Percentiles rank a stretch among this genome's conserved stretches.
These are phyloP conservation scores for Diaporthe sp. DNA, from an alignment of 2,329 filamentous ascomycete genomes.

Conservation along the genomic window DNA sequence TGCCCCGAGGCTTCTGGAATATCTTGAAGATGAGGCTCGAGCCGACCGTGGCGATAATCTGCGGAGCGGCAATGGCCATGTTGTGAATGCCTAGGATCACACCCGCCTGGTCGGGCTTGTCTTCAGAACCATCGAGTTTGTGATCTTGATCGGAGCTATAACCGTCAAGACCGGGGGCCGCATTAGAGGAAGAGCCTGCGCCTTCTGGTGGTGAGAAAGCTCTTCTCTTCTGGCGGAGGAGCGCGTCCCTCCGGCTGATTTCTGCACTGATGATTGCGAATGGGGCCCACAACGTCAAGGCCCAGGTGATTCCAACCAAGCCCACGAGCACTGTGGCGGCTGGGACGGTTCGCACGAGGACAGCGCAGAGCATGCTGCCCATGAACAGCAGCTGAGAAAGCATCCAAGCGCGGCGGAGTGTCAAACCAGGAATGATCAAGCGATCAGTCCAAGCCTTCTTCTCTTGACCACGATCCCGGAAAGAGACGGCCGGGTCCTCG, in stretches of 20 bases:
- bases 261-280: slow-evolving; percentile 96
- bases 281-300: slow-evolving; percentile 92
- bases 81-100: slow-evolving; percentile 97
- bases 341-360: slow-evolving; percentile 79
- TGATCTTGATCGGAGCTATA: slow-evolving; percentile 47
- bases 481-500: slow-evolving; percentile 46
- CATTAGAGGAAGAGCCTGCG: slow-evolving; percentile 34
- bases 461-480: slow-evolving; percentile 50
- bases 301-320: slow-evolving; percentile 91
- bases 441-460: slow-evolving; percentile 64
- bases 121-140: slow-evolving; percentile 53
- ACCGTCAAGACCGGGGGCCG: slow-evolving; percentile 39
- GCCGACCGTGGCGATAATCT: slow-evolving; percentile 89
- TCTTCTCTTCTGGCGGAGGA: slow-evolving; percentile 54
- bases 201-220: slow-evolving; percentile 37
- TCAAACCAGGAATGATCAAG: slow-evolving; percentile 84
- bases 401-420: slow-evolving; percentile 90
- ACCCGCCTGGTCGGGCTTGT: slow-evolving; percentile 81
- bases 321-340: slow-evolving; percentile 83
- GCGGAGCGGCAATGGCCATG: slow-evolving; percentile 90
- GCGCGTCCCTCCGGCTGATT: slow-evolving; percentile 83
- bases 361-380: slow-evolving; percentile 83
- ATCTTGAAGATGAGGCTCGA: slow-evolving; percentile 87
- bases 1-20: slow-evolving; percentile 88
- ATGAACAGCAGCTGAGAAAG: slow-evolving; percentile 87